Conservation (phyloP, 805 yeast species). For the Kockiozyma suomiensis region DNA sequence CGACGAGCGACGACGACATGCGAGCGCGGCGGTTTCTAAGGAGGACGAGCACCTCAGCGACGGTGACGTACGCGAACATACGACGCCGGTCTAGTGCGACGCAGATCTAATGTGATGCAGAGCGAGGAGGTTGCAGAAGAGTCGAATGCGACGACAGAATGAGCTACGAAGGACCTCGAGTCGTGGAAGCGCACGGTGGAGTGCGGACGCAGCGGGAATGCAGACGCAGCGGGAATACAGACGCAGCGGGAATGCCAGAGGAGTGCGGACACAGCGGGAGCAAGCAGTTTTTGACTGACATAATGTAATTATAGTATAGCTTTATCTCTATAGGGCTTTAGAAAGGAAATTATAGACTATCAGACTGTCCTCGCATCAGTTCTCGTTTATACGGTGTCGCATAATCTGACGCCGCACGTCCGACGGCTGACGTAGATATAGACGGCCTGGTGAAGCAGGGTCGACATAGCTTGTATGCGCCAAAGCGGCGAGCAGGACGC, state of each 20-base stretch:
- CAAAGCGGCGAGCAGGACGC: not conserved
- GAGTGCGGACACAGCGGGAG: not conserved
- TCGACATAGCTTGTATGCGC: no score
- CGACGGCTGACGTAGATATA: not conserved
- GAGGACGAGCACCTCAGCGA: conserved; percentile 3
- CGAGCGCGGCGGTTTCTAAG: conserved; percentile 2
- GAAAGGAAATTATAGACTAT: not conserved
- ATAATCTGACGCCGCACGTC: not conserved
- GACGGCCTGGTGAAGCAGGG: not conserved
- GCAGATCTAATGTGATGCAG: not conserved
- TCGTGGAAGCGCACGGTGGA: conserved; percentile 1
- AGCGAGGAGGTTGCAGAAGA: not conserved
- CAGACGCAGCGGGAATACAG: not conserved
- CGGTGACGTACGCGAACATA: not conserved
- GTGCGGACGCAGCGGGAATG: not conserved
- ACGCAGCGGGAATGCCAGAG: not conserved
- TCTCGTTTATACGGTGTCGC: not conserved
- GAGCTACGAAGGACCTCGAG: conserved; percentile 18
- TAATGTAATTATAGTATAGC: no score
- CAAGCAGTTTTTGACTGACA: no score
- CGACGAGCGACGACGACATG: not conserved
- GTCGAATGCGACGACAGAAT: conserved; percentile 14
- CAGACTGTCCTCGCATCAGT: not conserved
- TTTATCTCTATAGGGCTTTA: not conserved
- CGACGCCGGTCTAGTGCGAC: not conserved